Evolutionary conservation across 805 yeast genomes (phyloP).

Genomic region (Cyberlindnera maclurae): DNA sequence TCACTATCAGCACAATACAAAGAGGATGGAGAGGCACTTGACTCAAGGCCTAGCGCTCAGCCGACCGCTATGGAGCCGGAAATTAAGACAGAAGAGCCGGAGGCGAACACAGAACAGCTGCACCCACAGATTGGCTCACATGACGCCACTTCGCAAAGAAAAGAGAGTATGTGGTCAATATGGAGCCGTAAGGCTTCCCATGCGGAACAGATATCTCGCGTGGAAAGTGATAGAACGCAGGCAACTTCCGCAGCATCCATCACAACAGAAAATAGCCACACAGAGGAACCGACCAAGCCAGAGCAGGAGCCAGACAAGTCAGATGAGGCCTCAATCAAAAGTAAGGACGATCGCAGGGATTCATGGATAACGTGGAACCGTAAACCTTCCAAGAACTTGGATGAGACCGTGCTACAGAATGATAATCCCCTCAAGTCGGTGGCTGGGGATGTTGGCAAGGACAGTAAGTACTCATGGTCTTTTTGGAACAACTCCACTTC

Average conservation of each 20-base stretch:
- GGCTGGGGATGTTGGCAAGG: conserved; percentile 7
- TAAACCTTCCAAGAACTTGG: conserved; percentile 18
- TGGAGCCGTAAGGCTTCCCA: conserved; percentile 7
- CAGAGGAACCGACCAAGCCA: neutral
- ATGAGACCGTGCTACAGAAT: conserved; percentile 8
- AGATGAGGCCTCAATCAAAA: neutral
- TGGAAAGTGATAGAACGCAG: neutral
- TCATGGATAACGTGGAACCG: conserved; percentile 20
- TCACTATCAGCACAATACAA: conserved; percentile 1
- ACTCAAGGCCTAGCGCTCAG: neutral
- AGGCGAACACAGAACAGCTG: neutral
- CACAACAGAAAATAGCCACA: conserved; percentile 6
- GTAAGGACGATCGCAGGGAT: neutral
- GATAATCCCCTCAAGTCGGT: conserved; percentile 10
- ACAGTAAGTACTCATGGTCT: conserved; percentile 21
- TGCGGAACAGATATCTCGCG: conserved; percentile 1
- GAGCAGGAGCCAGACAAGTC: neutral
- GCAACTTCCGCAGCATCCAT: conserved; percentile 6
- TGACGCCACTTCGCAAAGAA: neutral
- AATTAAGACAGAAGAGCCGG: neutral
- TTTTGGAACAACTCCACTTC: conserved; percentile 17
- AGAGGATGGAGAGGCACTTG: neutral
- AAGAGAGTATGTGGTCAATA: conserved; percentile 11
- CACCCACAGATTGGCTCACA: neutral
- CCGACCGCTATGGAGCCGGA: conserved; percentile 2